Base-by-base conservation (phyloP, 192 early-diverging fungal genomes). In the Dissophora globulifera region DNA sequence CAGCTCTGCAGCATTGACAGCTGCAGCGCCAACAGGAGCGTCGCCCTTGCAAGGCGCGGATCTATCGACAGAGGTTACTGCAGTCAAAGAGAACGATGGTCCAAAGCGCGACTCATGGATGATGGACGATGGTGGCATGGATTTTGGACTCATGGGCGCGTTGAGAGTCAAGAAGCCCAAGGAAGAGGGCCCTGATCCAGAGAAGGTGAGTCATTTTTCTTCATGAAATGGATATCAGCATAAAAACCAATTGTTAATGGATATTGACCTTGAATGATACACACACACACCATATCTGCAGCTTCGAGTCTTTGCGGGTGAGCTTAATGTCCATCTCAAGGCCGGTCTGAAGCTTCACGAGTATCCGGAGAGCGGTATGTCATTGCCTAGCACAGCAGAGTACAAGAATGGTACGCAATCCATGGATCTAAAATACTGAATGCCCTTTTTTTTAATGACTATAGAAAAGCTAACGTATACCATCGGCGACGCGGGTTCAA, bases 401-500 rank as follows among this genome's bases (percentile, higher is more conserved):
- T n/a, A n/a, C n/a, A n/a, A n/a, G n/a, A n/a, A n/a, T n/a, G n/a
- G n/a, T n/a, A n/a, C n/a, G n/a, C n/a, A n/a, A n/a, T n/a, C n/a
- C n/a, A n/a, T n/a, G n/a, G n/a, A n/a, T n/a, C n/a, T n/a, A n/a
- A n/a, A n/a, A n/a, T n/a, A n/a, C n/a, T n/a, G n/a, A n/a, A n/a
- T n/a, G n/a, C n/a, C n/a, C n/a, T n/a, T n/a, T n/a, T n/a, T n/a
- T n/a, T n/a, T n/a, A n/a, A n/a, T n/a, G n/a, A n/a, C n/a, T 17
- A 53, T 75, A 68, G 64, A 78, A 49, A 85, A 81, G 54, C 54
- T 63, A 29, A 56, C 68, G 1, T 78, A 80, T 58, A 78, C 81
- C 19, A 78, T 83, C 62, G 84, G 84, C 3, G 84, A 86, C 51
- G 83, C 83, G 12, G 86, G 86, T 7, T 88, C 85, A 19, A 85